These are phyloP conservation scores for Boletus rubropictus DNA, from an alignment of 768 basidiomycete genomes.

Conservation along the genomic window DNA sequence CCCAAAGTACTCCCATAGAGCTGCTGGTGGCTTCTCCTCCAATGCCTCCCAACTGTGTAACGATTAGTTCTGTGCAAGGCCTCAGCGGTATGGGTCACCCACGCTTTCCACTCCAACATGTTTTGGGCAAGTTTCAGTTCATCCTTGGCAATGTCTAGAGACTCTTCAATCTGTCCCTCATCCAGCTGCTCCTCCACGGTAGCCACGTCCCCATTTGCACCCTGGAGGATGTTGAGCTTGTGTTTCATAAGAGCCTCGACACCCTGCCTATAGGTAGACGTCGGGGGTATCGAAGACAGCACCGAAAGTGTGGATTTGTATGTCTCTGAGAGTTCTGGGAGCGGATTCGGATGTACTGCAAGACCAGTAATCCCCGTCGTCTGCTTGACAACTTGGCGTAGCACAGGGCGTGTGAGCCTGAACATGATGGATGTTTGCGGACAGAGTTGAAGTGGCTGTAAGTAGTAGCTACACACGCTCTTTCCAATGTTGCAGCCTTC, in stretches of 20 bases:
- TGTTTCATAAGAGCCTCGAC: constrained; percentile 79
- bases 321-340: constrained; percentile 68
- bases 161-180: constrained; percentile 85
- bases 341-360: constrained; percentile 74
- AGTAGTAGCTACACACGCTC: too few relatives aligned
- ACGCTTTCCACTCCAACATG: constrained; percentile 97
- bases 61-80: constrained; percentile 2
- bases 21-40: constrained; percentile 70
- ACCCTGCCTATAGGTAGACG: constrained; percentile 86
- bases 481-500: too few relatives aligned
- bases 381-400: constrained; percentile 57
- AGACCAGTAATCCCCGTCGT: constrained; percentile 88
- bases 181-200: constrained; percentile 69
- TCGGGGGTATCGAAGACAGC: constrained; percentile 66
- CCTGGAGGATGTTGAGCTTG: constrained; percentile 69
- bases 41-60: constrained; percentile 78
- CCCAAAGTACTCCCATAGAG: constrained; percentile 86
- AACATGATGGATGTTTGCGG: constrained; percentile 49
- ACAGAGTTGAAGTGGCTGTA: constrained; percentile 12
- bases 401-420: constrained; percentile 67
- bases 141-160: constrained; percentile 74
- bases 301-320: constrained; percentile 73
- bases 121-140: constrained; percentile 72
- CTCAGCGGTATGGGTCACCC: constrained; percentile 33
- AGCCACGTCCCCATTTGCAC: constrained; percentile 58